phyloP scores from a whole-genome alignment of 1,139 yeast species.

The Diutina siamensis region DNA sequence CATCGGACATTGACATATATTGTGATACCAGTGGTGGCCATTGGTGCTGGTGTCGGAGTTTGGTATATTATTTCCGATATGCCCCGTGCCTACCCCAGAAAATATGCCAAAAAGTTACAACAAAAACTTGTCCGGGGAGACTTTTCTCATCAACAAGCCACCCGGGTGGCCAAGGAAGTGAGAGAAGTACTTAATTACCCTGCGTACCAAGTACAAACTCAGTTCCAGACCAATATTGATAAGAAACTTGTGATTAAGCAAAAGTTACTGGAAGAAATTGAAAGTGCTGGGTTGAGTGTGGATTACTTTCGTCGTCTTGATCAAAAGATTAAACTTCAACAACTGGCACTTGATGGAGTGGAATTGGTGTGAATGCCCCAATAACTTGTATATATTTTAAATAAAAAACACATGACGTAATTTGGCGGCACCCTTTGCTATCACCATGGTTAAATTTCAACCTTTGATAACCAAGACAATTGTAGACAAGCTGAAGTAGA shows the following conservation, averaged over 20 bases:
- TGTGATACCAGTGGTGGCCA: conserved; percentile 37
- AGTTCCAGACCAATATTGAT: conserved; percentile 63
- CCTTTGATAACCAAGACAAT: no score
- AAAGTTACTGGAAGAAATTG: conserved; percentile 39
- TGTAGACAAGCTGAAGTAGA: no score
- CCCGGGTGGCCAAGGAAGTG: conserved; percentile 71
- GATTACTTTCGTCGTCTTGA: conserved; percentile 49
- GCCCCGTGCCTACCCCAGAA: conserved; percentile 81
- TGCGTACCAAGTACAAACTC: conserved; percentile 68
- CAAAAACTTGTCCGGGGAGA: conserved; percentile 53
- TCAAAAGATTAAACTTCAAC: conserved; percentile 21
- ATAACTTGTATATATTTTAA: no score
- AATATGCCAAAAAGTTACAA: conserved; percentile 63
- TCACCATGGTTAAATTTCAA: no score
- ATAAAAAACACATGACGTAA: no score
- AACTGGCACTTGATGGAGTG: background rate
- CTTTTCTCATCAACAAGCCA: conserved; percentile 68
- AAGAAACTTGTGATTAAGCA: conserved; percentile 50
- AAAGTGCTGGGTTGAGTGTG: conserved; percentile 47
- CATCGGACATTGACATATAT: conserved; percentile 23
- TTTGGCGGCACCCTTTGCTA: no score
- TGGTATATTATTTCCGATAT: conserved; percentile 68
- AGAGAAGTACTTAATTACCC: conserved; percentile 75
- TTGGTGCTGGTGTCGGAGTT: conserved; percentile 27
- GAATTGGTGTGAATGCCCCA: background rate